Percentiles rank a stretch among this genome's conserved stretches.
These are phyloP conservation scores for Kuraishia floccosa DNA, from an alignment of 805 yeast species.

Conservation along the genomic window DNA sequence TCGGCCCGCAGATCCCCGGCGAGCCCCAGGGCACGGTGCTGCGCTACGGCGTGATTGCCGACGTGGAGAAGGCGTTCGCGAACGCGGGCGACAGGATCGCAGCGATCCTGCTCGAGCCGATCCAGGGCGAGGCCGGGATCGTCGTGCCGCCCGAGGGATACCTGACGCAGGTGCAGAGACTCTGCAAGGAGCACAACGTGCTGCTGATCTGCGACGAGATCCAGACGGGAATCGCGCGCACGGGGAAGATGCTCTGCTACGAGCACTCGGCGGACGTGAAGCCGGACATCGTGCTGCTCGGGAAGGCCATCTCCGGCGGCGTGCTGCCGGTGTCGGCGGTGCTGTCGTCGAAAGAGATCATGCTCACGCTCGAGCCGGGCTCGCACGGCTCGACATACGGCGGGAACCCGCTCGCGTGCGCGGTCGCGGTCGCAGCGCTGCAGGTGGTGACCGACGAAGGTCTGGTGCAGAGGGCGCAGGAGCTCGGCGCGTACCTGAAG, in stretches of 20 bases:
- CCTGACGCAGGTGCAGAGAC: conserved; percentile 55
- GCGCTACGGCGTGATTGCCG: conserved; percentile 81
- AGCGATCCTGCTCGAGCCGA: conserved; percentile 87
- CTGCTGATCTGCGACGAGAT: conserved; percentile 92
- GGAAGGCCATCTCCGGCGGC: conserved; percentile 95
- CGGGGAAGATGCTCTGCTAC: conserved; percentile 87
- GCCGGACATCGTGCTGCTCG: conserved; percentile 84
- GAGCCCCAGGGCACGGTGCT: conserved; percentile 44
- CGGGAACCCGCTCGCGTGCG: conserved; percentile 91
- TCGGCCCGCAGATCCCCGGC: conserved; percentile 80
- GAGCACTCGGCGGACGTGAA: conserved; percentile 72
- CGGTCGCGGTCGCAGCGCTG: conserved; percentile 88
- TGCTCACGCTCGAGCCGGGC: conserved; percentile 87
- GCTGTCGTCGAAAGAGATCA: conserved; percentile 77
- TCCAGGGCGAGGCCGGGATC: conserved; percentile 98
- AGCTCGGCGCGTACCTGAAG: conserved; percentile 62
- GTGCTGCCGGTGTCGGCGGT: conserved; percentile 89
- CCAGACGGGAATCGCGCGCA: conserved; percentile 96
- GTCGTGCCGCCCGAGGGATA: conserved; percentile 86
- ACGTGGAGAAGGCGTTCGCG: conserved; percentile 70
- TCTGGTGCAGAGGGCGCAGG: conserved; percentile 65
- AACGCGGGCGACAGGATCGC: conserved; percentile 84
- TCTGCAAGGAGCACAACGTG: conserved; percentile 77
- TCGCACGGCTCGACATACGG: conserved; percentile 98
- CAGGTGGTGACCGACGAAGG: conserved; percentile 83